A percentile compares a stretch with the other conserved stretches of the same genome.
phyloP scores from a whole-genome alignment of 495 filamentous ascomycete genomes.

The Platismatia glauca region DNA sequence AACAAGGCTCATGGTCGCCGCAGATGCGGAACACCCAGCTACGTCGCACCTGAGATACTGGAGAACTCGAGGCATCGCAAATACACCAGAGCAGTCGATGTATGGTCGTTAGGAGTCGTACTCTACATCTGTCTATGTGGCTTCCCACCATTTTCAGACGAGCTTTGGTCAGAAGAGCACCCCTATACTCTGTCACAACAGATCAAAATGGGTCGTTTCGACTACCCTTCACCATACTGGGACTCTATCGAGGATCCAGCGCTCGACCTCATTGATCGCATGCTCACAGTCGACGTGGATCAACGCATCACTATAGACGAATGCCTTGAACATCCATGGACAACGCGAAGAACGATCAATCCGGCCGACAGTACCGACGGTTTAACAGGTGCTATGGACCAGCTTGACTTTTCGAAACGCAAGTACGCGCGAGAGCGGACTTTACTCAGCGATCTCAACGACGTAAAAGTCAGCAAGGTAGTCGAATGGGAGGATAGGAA shows the following conservation, averaged over 20 bases:
- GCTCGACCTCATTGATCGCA: conserved; percentile 86
- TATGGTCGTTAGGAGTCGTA: conserved; percentile 98
- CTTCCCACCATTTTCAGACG: conserved; percentile 94
- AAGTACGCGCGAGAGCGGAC: conserved; percentile 77
- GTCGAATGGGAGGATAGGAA: conserved; percentile 44
- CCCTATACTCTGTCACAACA: conserved; percentile 84
- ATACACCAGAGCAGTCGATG: conserved; percentile 91
- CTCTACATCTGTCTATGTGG: conserved; percentile 98
- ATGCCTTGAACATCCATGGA: conserved; percentile 89
- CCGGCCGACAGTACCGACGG: conserved; percentile 86
- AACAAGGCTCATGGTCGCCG: conserved; percentile 9
- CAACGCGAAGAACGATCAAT: conserved; percentile 46
- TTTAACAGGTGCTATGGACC: conserved; percentile 69
- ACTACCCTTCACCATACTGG: conserved; percentile 98
- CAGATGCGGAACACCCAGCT: conserved; percentile 87
- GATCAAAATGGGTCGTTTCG: conserved; percentile 79
- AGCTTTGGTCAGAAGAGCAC: conserved; percentile 66
- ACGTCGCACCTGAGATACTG: conserved; percentile 94
- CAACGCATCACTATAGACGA: conserved; percentile 80
- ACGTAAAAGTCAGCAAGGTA: conserved; percentile 58
- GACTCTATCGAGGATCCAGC: conserved; percentile 84
- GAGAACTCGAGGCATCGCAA: conserved; percentile 65
- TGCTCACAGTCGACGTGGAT: conserved; percentile 82
- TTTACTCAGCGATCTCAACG: conserved; percentile 71
- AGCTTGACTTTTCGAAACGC: conserved; percentile 75